These are phyloP conservation scores for Guadua angustifolia DNA, from an alignment of 176 grass and related monocot species.

Conservation along the genomic window DNA sequence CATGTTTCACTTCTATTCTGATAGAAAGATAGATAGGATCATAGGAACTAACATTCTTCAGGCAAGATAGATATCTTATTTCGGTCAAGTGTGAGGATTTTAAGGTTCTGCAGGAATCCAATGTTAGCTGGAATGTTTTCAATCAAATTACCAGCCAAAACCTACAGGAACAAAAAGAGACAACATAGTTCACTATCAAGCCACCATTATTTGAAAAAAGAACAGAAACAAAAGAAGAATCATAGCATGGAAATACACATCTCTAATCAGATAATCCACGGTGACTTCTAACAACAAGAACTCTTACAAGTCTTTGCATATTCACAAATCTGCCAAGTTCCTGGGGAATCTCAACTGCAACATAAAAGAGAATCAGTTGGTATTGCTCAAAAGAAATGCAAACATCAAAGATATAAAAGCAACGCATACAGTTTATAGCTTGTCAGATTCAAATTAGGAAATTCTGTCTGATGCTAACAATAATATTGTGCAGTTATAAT, in stretches of 20 bases:
- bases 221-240: conserved; percentile 29
- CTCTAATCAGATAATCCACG: conserved; percentile 38
- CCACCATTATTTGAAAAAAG: not conserved
- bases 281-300: conserved; percentile 35
- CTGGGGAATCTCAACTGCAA: conserved; percentile 72
- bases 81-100: conserved; percentile 92
- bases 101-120: conserved; percentile 75
- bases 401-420: conserved; percentile 29
- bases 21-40: not conserved
- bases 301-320: conserved; percentile 94
- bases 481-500: not conserved
- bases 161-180: conserved; percentile 57
- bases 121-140: conserved; percentile 81
- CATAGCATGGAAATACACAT: conserved; percentile 30
- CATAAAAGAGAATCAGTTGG: conserved; percentile 39
- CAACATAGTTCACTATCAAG: conserved; percentile 36
- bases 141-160: conserved; percentile 83
- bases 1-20: conserved; percentile 5
- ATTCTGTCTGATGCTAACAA: not conserved
- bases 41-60: conserved; percentile 86
- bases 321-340: conserved; percentile 71
- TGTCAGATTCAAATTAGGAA: not conserved
- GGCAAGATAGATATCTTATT: conserved; percentile 76
- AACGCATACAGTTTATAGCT: not conserved
- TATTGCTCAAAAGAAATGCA: conserved; percentile 28